Conservation (phyloP, 805 yeast species). For the Jamesozyma hellenica region DNA sequence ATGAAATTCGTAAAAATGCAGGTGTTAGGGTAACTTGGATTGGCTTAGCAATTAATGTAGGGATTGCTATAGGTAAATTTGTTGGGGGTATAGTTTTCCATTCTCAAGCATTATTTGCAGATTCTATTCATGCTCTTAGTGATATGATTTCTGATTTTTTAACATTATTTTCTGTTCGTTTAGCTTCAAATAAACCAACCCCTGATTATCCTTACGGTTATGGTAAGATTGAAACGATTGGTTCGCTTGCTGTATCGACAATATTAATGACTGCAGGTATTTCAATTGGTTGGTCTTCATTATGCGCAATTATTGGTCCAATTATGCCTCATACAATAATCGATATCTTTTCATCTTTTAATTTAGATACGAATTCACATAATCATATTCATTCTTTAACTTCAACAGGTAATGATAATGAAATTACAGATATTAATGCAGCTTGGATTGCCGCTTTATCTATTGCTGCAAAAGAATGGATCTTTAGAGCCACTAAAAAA, state of each 20-base stretch:
- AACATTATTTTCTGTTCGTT: constrained; percentile 79
- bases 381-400: background rate
- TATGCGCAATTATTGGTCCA: constrained; percentile 57
- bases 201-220: constrained; percentile 70
- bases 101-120: constrained; percentile 89
- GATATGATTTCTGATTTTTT: constrained; percentile 84
- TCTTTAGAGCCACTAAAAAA: constrained; percentile 70
- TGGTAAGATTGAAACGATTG: constrained; percentile 88
- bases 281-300: constrained; percentile 79
- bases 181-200: constrained; percentile 53
- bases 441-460: constrained; percentile 91
- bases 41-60: constrained; percentile 70
- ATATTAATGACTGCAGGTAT: constrained; percentile 78
- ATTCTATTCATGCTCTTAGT: constrained; percentile 84
- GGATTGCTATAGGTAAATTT: constrained; percentile 77
- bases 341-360: constrained; percentile 33
- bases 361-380: constrained; percentile 23
- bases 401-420: constrained; percentile 24
- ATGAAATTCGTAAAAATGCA: constrained; percentile 49
- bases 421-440: constrained; percentile 66
- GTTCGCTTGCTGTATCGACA: constrained; percentile 78
- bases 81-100: constrained; percentile 85
- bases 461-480: constrained; percentile 74
- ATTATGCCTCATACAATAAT: constrained; percentile 50
- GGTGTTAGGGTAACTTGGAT: constrained; percentile 88